These are phyloP conservation scores for Chlorella sp. DNA, from an alignment of 139 green algal genomes.

Conservation along the genomic window DNA sequence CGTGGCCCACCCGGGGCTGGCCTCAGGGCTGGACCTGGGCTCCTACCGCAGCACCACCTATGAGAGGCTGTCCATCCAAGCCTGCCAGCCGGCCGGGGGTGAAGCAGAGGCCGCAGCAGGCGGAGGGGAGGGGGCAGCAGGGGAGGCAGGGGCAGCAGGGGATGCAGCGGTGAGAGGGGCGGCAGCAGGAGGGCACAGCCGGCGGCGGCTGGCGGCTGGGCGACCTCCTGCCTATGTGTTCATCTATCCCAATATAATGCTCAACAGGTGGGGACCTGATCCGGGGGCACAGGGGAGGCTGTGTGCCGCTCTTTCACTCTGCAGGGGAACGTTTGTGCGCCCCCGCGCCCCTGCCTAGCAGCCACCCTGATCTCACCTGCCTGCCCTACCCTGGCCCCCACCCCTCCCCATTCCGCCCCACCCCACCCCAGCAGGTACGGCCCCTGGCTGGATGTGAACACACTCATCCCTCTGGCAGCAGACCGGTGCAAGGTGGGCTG, in stretches of 20 bases:
- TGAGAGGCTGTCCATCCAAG: constrained; percentile 50
- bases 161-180: not conserved
- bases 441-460: constrained; percentile 67
- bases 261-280: constrained; percentile 47
- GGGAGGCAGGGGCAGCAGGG: not conserved
- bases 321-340: no score
- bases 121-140: no score
- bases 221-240: constrained; percentile 56
- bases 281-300: no score
- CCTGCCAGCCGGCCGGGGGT: not conserved
- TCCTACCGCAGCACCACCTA: constrained; percentile 48
- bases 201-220: not conserved
- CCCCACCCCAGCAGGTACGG: constrained; percentile 52
- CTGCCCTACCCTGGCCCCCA: no score
- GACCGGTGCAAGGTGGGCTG: constrained; percentile 52
- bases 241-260: constrained; percentile 71
- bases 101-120: no score
- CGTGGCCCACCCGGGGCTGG: constrained; percentile 60
- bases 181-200: not conserved
- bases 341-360: no score
- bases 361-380: no score
- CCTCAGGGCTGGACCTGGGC: constrained; percentile 47
- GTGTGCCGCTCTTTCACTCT: no score
- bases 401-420: no score
- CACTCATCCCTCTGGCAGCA: constrained; percentile 44